These are phyloP conservation scores for Monilinia fructigena DNA, from an alignment of 2,329 filamentous ascomycete species.

Conservation along the genomic window DNA sequence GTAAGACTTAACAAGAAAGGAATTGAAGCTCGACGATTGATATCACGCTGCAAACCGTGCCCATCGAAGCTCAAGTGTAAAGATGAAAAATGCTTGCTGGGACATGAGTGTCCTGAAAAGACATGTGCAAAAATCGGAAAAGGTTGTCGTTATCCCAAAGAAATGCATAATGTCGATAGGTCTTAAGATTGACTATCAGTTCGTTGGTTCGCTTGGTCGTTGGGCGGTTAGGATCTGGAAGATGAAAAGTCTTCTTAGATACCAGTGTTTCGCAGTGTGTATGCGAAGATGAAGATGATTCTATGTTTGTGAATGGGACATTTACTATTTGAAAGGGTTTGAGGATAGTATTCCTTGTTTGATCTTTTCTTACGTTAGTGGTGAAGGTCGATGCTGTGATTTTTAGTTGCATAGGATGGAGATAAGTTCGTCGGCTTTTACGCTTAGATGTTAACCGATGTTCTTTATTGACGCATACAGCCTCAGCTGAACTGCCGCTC, in stretches of 20 bases:
- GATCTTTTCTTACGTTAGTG: not conserved
- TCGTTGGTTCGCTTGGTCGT: constrained; percentile 9
- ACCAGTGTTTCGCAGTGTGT: not conserved
- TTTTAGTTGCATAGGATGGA: not conserved
- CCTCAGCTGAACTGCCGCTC: too few species aligned
- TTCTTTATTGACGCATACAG: too few species aligned
- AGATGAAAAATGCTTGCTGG: constrained; percentile 23
- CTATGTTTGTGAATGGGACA: not conserved
- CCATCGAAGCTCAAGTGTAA: constrained; percentile 22
- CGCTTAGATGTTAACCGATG: too few species aligned
- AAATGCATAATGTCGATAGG: constrained; percentile 26
- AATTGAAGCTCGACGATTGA: constrained; percentile 25
- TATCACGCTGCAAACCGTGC: constrained; percentile 25
- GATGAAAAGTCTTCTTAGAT: not conserved
- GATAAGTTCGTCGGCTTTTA: too few species aligned
- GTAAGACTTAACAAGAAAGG: constrained; percentile 24
- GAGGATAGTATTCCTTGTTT: not conserved
- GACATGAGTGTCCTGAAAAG: constrained; percentile 25
- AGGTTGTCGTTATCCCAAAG: constrained; percentile 23
- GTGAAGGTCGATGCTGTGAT: not conserved
- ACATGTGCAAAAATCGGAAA: constrained; percentile 23
- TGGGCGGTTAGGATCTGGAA: not conserved
- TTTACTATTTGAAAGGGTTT: not conserved
- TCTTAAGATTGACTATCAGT: constrained; percentile 22
- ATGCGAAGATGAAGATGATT: not conserved